Evolutionary conservation across 208 protist species (phyloP).

Genomic region (Vickermania ingenoplastis): DNA sequence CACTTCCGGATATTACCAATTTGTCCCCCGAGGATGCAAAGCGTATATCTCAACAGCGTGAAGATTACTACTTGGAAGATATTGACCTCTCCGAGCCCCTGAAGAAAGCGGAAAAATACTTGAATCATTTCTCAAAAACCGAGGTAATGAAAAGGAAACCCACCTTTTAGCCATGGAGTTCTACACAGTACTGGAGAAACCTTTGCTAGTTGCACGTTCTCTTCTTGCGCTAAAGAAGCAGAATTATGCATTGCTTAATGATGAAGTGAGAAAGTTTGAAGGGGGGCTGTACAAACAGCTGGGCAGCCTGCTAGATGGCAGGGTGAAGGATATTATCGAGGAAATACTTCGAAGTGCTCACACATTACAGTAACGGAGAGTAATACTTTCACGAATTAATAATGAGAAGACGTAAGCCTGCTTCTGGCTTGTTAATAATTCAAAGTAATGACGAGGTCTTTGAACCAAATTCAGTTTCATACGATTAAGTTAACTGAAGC

Average conservation of each 20-base stretch:
- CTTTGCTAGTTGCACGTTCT: constrained; percentile 51
- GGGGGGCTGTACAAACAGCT: constrained; percentile 16
- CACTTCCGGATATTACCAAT: constrained; percentile 29
- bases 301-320: constrained; percentile 18
- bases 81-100: constrained; percentile 66
- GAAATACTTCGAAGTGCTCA: constrained; percentile 35
- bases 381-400: no score
- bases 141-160: constrained; percentile 19
- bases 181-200: constrained; percentile 50
- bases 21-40: constrained; percentile 48
- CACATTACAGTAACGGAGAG: no score
- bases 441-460: no score
- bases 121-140: constrained; percentile 46
- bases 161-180: constrained; percentile 65
- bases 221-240: constrained; percentile 35
- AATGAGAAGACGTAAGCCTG: no score
- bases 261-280: constrained; percentile 30
- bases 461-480: no score
- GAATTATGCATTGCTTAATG: constrained; percentile 14
- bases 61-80: constrained; percentile 51
- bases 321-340: constrained; percentile 47
- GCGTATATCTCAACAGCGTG: constrained; percentile 34
- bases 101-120: constrained; percentile 65
- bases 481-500: no score
- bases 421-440: no score